Base-by-base conservation (phyloP, 441 rosid genomes). In the Pelargonium exstipulatum region DNA sequence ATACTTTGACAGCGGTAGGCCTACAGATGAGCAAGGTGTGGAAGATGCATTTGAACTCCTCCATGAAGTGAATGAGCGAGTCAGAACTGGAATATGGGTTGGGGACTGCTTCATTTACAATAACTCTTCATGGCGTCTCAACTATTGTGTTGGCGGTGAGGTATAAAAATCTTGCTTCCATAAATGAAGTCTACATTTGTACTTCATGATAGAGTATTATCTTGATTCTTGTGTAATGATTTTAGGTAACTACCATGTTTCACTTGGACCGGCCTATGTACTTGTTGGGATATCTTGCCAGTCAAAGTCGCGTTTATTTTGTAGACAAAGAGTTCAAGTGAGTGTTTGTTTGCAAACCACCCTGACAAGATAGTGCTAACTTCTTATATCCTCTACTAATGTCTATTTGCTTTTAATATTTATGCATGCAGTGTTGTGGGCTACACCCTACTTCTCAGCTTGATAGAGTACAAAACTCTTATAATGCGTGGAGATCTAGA, bases 261-360 rank as follows among this genome's bases (percentile, higher is more conserved):
- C 99, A 95, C 81, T 81, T 95, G 87, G 99, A 95, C 78, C 95
- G 98, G 24, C 99, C 99, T 63, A 95, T 90, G 98, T 95, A 95
- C 85, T 86, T 95, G 85, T 80, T 95, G 84, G 98, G 98, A 6
- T 95, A 95, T 80, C 95, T 95, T 65, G 96, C 96, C 14, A 84
- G 79, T 81, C 98, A 95, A 82, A 95, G 99, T 81, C 91, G 99
- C 64, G 96, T 92, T 71, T 95, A 85, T 80, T 79, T 95, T 53
- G 88, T 95, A 71, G 99, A 92, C 91, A 95, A 95, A 82, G 99
- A 95, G 78, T 95, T 95, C 80, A 95, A 92, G 99, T 95, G 84
- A 80, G 97, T 86, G 22, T 57, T 62, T 62, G 45, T 57, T 48
- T 72, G 24, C 6, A 10, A 35, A 14, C 0, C n/a, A 13, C 67